phyloP scores from a whole-genome alignment of 2,329 filamentous ascomycete genomes.

The Cyphellophora attinorum region DNA sequence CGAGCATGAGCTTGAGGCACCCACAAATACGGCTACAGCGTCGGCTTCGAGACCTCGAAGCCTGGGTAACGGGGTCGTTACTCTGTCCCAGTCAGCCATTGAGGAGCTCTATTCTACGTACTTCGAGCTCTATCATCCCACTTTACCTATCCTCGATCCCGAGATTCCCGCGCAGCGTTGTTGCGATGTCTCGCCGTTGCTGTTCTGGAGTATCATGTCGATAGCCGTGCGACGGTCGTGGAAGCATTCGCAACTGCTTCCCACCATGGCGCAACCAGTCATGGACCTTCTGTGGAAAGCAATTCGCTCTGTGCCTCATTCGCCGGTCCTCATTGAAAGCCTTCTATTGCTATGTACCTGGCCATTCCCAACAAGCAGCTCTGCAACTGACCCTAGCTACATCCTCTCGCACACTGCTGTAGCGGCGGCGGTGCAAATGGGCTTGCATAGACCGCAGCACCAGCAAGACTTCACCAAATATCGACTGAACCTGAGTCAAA shows the following conservation, averaged over 20 bases:
- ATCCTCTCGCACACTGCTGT: slow-evolving; percentile 57
- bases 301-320: slow-evolving; percentile 49
- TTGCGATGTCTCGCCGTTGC: slow-evolving; percentile 45
- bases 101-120: slow-evolving; percentile 41
- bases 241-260: slow-evolving; percentile 42
- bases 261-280: slow-evolving; percentile 40
- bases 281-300: slow-evolving; percentile 53
- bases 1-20: neutral
- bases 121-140: slow-evolving; percentile 54
- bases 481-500: slow-evolving; percentile 43
- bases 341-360: slow-evolving; percentile 54
- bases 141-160: slow-evolving; percentile 52
- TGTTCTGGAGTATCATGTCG: slow-evolving; percentile 58
- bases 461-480: slow-evolving; percentile 45
- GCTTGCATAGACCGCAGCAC: slow-evolving; percentile 53
- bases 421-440: slow-evolving; percentile 56
- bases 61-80: neutral
- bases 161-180: slow-evolving; percentile 45
- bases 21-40: neutral
- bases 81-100: slow-evolving; percentile 2
- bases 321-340: slow-evolving; percentile 54
- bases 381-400: slow-evolving; percentile 53
- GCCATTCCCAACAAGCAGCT: slow-evolving; percentile 54
- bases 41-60: neutral
- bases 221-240: slow-evolving; percentile 51